phyloP scores from a whole-genome alignment of 2,329 filamentous ascomycete genomes.

The Paraphoma sp. region DNA sequence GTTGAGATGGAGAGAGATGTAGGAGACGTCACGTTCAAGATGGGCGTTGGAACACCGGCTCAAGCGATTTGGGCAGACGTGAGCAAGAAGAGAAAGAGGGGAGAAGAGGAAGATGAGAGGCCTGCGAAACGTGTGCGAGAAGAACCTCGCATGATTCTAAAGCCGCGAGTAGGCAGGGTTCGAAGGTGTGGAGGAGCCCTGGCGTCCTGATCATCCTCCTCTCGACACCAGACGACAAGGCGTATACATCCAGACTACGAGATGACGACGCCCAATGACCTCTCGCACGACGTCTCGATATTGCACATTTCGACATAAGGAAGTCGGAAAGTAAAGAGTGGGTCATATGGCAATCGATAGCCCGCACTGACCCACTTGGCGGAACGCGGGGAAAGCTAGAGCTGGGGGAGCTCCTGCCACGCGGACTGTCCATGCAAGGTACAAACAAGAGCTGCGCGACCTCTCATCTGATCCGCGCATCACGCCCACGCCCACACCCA shows the following conservation, averaged over 20 bases:
- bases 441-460: conserved; percentile 22
- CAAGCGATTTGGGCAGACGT: not conserved
- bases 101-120: not conserved
- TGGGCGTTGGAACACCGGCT: not conserved
- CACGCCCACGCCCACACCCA: not conserved
- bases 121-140: not conserved
- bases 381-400: conserved; percentile 35
- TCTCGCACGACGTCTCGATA: not conserved
- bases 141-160: not conserved
- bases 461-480: not conserved
- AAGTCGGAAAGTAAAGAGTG: conserved; percentile 3
- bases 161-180: not conserved
- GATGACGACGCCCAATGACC: not conserved
- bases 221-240: not conserved
- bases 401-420: conserved; percentile 13
- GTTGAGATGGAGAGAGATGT: not conserved
- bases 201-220: not conserved
- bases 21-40: not conserved
- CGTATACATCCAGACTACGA: not conserved
- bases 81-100: not conserved
- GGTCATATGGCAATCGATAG: conserved; percentile 11
- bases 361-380: conserved; percentile 15
- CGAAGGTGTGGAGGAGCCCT: not conserved
- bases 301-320: not conserved
- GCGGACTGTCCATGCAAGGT: conserved; percentile 29